Percentiles rank a stretch among this genome's conserved stretches.
Conservation (phyloP, 495 filamentous ascomycete genomes). For the Chaetomidium leptoderma region DNA sequence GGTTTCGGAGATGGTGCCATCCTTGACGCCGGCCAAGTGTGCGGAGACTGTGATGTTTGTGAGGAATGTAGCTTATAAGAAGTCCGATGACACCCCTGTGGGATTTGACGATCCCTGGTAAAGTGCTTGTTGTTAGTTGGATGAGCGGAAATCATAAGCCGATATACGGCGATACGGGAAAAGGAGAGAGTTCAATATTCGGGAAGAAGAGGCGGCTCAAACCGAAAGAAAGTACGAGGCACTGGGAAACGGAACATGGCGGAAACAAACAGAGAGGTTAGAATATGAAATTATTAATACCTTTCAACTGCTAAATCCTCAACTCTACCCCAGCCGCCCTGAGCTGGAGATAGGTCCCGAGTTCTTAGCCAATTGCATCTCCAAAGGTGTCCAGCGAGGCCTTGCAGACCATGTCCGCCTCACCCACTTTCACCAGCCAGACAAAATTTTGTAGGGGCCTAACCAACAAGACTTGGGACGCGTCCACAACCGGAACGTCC, state of each 20-base stretch:
- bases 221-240: no score
- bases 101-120: constrained; percentile 1
- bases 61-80: not conserved
- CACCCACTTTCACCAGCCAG: not conserved
- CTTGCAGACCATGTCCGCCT: constrained; percentile 1
- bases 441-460: not conserved
- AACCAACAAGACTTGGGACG: not conserved
- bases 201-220: no score
- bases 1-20: not conserved
- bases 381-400: not conserved
- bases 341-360: constrained; percentile 1
- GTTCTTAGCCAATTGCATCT: not conserved
- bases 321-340: not conserved
- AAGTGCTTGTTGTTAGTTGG: no score
- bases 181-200: no score
- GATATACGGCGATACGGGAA: no score
- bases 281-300: not conserved
- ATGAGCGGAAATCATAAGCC: no score
- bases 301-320: not conserved
- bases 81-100: not conserved
- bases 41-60: not conserved
- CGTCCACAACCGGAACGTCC: not conserved
- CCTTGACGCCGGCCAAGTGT: not conserved
- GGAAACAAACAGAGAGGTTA: not conserved
- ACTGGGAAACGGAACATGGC: no score